Conservation (phyloP, 1,139 yeast species). For the Candida sp. region DNA sequence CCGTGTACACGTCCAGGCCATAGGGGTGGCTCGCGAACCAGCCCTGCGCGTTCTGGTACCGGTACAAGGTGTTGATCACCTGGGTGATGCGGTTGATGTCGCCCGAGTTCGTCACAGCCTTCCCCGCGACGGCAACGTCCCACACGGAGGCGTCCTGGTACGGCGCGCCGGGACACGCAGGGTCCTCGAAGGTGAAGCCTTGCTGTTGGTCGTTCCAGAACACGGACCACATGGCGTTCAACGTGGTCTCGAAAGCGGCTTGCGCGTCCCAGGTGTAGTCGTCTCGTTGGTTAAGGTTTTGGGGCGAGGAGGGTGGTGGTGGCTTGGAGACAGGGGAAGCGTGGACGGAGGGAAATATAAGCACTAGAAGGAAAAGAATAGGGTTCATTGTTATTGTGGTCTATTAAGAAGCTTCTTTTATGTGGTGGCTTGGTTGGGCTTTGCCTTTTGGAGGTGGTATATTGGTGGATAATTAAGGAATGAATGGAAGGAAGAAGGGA, state of each 20-base stretch:
- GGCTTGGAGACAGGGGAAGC: neutral
- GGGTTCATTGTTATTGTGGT: too few relatives aligned
- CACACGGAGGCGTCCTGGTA: slow-evolving; percentile 23
- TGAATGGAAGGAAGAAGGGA: neutral
- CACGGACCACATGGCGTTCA: slow-evolving; percentile 12
- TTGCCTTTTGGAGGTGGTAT: too few relatives aligned
- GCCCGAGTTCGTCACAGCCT: slow-evolving; percentile 18
- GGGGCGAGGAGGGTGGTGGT: neutral
- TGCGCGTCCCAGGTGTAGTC: slow-evolving; percentile 2
- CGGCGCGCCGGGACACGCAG: slow-evolving; percentile 11
- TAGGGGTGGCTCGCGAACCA: slow-evolving; percentile 30
- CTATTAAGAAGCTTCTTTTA: too few relatives aligned
- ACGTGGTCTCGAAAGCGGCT: slow-evolving; percentile 7
- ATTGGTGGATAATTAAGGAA: neutral
- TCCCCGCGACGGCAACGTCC: slow-evolving; percentile 29
- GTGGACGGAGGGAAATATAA: too few relatives aligned
- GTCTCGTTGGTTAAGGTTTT: neutral
- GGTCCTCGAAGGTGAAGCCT: slow-evolving; percentile 18
- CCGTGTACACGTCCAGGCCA: slow-evolving; percentile 33
- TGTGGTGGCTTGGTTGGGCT: too few relatives aligned
- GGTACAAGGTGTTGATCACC: slow-evolving; percentile 16
- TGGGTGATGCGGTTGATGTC: slow-evolving; percentile 7
- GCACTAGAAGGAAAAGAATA: too few relatives aligned
- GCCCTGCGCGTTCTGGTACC: slow-evolving; percentile 18
- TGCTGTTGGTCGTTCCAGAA: slow-evolving; percentile 18